phyloP scores from a whole-genome alignment of 1,284 basidiomycete species.

The Pseudozyma hubeiensis region DNA sequence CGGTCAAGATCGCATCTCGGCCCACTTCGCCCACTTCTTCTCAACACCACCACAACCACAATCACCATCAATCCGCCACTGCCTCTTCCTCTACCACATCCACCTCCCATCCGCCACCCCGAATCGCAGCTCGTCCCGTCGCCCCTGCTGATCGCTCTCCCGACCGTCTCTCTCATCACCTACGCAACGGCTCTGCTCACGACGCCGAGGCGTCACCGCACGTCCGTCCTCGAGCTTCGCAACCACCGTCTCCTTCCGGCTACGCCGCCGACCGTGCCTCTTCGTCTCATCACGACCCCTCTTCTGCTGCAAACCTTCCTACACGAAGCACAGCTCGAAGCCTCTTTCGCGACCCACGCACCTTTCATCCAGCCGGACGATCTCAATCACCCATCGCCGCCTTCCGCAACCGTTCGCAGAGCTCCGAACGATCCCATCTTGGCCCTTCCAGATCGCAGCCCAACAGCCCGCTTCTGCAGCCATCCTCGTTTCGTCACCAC shows the following conservation, averaged over 20 bases:
- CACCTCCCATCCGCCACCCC: conserved; percentile 20
- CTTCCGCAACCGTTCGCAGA: conserved; percentile 42
- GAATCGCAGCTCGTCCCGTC: conserved; percentile 39
- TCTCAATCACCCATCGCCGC: conserved; percentile 48
- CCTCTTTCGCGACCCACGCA: conserved; percentile 44
- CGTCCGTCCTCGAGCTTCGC: conserved; percentile 31
- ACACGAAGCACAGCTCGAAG: conserved; percentile 47
- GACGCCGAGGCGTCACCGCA: conserved; percentile 22
- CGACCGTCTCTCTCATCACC: conserved; percentile 33
- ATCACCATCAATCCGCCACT: conserved; percentile 2
- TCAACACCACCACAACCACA: conserved; percentile 13
- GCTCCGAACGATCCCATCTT: conserved; percentile 41
- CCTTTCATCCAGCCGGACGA: conserved; percentile 41
- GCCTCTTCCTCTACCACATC: conserved; percentile 11
- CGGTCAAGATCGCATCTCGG: conserved; percentile 43
- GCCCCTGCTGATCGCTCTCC: conserved; percentile 41
- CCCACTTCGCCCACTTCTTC: conserved; percentile 37
- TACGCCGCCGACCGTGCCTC: conserved; percentile 31
- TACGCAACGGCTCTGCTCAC: conserved; percentile 29
- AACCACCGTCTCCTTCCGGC: conserved; percentile 32
- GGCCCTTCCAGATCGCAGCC: conserved; percentile 47
- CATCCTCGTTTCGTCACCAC: conserved; percentile 38
- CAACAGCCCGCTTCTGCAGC: conserved; percentile 40
- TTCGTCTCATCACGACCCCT: conserved; percentile 25
- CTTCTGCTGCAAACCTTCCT: conserved; percentile 10